A percentile compares a stretch with the other conserved stretches of the same genome.
phyloP scores from a whole-genome alignment of 192 early-diverging fungal species.

The Gaertneriomyces sp. region DNA sequence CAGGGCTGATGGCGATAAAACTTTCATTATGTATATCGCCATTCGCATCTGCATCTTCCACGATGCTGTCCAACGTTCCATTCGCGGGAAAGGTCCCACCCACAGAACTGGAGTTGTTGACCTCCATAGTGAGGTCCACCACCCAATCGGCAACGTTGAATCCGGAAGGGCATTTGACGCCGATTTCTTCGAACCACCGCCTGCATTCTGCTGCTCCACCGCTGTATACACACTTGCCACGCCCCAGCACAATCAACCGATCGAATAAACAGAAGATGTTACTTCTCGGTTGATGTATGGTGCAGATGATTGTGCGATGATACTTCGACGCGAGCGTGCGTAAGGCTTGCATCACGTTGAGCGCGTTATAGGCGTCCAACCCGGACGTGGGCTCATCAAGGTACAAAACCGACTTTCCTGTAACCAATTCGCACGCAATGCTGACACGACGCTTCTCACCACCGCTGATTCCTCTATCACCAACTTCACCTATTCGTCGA shows the following conservation, averaged over 20 bases:
- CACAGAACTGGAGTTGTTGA: constrained; percentile 6
- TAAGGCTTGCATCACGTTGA: constrained; percentile 89
- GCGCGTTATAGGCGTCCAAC: constrained; percentile 88
- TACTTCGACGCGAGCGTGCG: constrained; percentile 72
- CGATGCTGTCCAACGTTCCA: background rate
- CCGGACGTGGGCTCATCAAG: constrained; percentile 66
- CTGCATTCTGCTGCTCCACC: constrained; percentile 64
- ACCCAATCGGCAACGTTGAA: constrained; percentile 88
- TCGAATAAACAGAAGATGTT: constrained; percentile 92
- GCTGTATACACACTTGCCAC: constrained; percentile 78
- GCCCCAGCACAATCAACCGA: constrained; percentile 77
- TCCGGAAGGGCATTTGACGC: constrained; percentile 78
- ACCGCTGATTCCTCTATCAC: constrained; percentile 76
- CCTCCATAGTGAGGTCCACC: constrained; percentile 61
- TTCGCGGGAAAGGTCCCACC: background rate
- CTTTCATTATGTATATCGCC: too few species aligned
- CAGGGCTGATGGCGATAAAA: too few species aligned
- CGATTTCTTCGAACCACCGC: constrained; percentile 68
- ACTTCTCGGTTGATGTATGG: constrained; percentile 92
- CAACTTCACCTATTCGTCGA: constrained; percentile 67
- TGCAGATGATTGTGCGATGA: constrained; percentile 80
- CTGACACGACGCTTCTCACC: constrained; percentile 91
- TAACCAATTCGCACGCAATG: constrained; percentile 92
- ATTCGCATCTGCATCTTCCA: too few species aligned
- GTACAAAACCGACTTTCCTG: constrained; percentile 86